Percentiles rank a stretch among this genome's conserved stretches.
These are phyloP conservation scores for Diplodia scrobiculata DNA, from an alignment of 2,329 filamentous ascomycete species.

Conservation along the genomic window DNA sequence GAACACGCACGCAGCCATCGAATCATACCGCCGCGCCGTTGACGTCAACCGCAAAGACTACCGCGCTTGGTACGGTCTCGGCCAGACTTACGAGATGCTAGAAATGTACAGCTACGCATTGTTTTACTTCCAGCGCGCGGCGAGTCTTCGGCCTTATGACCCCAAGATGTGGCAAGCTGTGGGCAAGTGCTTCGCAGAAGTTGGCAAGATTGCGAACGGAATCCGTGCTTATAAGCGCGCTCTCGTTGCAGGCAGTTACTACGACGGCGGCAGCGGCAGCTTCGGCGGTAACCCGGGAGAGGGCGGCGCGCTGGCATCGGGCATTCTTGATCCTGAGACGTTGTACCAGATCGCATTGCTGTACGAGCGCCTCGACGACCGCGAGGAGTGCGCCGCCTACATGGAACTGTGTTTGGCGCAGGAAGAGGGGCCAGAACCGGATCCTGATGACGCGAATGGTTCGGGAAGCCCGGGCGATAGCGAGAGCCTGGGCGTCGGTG, in stretches of 20 bases:
- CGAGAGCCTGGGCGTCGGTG: constrained; percentile 68
- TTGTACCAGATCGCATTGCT: constrained; percentile 85
- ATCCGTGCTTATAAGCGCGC: constrained; percentile 95
- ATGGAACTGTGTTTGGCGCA: constrained; percentile 96
- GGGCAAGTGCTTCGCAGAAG: constrained; percentile 85
- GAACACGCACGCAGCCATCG: constrained; percentile 96
- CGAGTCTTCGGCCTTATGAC: constrained; percentile 89
- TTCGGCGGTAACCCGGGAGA: constrained; percentile 53
- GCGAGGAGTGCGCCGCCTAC: constrained; percentile 81
- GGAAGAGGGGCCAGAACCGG: constrained; percentile 68
- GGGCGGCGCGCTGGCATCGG: constrained; percentile 46
- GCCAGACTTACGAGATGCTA: constrained; percentile 94
- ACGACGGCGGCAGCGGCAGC: constrained; percentile 65
- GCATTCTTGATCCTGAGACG: constrained; percentile 82
- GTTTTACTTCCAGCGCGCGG: constrained; percentile 97
- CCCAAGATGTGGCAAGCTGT: constrained; percentile 99
- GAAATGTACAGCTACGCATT: constrained; percentile 98
- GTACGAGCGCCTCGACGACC: constrained; percentile 78
- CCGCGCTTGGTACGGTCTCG: constrained; percentile 94
- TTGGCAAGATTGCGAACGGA: constrained; percentile 81
- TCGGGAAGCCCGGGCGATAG: constrained; percentile 41
- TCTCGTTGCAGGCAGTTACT: constrained; percentile 82
- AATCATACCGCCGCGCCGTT: constrained; percentile 91
- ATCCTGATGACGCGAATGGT: constrained; percentile 33
- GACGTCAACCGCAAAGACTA: constrained; percentile 97